Evolutionary conservation across 768 basidiomycete species (phyloP), one percentile per base, ranked within the genome.

Genomic region (Psilocybe azurescens): DNA sequence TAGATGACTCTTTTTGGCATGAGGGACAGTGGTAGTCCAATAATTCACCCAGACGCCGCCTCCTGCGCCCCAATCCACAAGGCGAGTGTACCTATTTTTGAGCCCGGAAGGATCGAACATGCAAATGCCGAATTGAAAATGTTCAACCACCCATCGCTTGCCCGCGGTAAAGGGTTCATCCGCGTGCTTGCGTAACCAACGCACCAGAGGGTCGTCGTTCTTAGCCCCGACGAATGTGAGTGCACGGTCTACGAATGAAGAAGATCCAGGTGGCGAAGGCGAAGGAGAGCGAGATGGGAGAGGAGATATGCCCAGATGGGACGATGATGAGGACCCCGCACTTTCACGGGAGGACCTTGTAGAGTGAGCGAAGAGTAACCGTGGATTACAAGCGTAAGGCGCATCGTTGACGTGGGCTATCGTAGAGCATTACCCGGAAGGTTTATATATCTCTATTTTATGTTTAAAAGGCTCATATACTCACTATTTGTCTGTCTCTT

Each of bases 41-140:
- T 85, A 87, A 69, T 86, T 86, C 10, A 84, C 72, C 86, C 86
- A 87, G 38, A 80, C 48, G 3, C 83, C 83, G n/a, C 80, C 78
- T 38, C 75, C 65, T 77, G 81, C 81, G 2, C 61, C 72, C 85
- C 86, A 87, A 0, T 64, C 70, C 5, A 83, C 80, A 16, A 88
- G 73, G 11, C 64, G 70, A 10, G 71, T 65, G 66, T 87, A 88
- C n/a, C 86, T 81, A 5, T 75, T 72, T 54, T 77, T 78, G 46
- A 88, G 71, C 0, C 79, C 83, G 5, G 66, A 67, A 0, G 84
- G 83, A 63, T 87, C 86, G 67, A 87, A 85, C 83, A 87, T 84
- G 67, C 79, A 82, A 5, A 74, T 73, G 3, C 85, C 85, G 62
- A 87, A 87, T 68, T 88, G 85, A 62, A 85, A 84, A 44, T 77